Evolutionary conservation across 2,329 filamentous ascomycete species (phyloP).

Genomic region (Paracorniculantispora psalliotae): DNA sequence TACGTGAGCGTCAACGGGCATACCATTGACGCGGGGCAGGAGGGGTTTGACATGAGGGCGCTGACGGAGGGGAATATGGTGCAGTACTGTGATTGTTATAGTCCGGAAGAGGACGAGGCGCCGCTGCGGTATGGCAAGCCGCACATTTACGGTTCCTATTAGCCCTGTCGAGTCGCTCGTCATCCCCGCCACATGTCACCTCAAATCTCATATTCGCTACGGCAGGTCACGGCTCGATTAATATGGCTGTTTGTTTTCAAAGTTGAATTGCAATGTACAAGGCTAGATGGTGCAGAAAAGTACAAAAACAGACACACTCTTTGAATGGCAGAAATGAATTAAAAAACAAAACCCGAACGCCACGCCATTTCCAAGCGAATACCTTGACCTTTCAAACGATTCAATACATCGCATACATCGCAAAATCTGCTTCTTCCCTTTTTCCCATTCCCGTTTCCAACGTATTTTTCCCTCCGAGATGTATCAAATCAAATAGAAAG

Average conservation of each 20-base stretch:
- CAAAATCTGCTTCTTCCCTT: background rate
- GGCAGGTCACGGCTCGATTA: no score
- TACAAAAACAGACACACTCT: background rate
- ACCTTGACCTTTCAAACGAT: background rate
- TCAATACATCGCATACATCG: background rate
- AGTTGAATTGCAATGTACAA: background rate
- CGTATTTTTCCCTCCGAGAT: background rate
- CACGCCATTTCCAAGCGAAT: background rate
- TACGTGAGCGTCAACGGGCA: conserved; percentile 2
- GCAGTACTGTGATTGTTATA: conserved; percentile 4
- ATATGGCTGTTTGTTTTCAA: no score
- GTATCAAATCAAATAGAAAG: background rate
- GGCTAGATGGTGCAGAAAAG: background rate
- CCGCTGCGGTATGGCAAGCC: background rate
- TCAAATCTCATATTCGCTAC: no score
- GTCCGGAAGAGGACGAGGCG: background rate
- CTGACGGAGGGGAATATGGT: background rate
- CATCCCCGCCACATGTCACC: no score
- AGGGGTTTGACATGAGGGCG: background rate
- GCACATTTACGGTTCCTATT: background rate
- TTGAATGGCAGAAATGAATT: background rate
- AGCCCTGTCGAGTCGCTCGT: no score
- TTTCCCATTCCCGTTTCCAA: background rate
- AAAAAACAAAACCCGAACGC: background rate
- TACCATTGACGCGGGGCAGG: background rate